phyloP scores from a whole-genome alignment of 805 yeast species.

The Vanderwaltozyma yarrowii region DNA sequence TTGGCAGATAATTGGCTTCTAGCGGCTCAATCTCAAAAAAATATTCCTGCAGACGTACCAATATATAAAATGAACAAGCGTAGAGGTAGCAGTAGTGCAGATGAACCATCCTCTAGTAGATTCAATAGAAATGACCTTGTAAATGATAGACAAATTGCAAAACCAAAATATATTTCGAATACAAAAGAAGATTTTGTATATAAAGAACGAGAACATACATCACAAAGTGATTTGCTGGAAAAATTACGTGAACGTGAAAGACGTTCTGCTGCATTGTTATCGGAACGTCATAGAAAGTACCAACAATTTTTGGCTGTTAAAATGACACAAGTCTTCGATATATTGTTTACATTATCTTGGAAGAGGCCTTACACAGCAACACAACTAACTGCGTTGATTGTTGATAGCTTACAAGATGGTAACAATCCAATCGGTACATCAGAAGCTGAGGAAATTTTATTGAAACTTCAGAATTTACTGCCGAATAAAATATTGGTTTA shows the following conservation, averaged over 20 bases:
- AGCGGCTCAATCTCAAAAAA: not conserved
- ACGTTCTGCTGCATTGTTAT: slow-evolving; percentile 17
- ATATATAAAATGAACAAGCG: slow-evolving; percentile 16
- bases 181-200: slow-evolving; percentile 11
- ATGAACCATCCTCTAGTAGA: slow-evolving; percentile 2
- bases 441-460: slow-evolving; percentile 20
- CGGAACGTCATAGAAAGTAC: slow-evolving; percentile 20
- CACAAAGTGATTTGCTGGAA: slow-evolving; percentile 19
- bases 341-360: slow-evolving; percentile 15
- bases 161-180: slow-evolving; percentile 11
- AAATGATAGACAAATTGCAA: not conserved
- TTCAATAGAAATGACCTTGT: not conserved
- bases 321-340: slow-evolving; percentile 23
- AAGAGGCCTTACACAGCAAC: slow-evolving; percentile 24
- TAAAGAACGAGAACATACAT: slow-evolving; percentile 11
- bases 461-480: slow-evolving; percentile 12
- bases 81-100: slow-evolving; percentile 14
- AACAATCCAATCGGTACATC: slow-evolving; percentile 25
- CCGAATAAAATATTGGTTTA: slow-evolving; percentile 10
- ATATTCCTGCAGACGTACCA: slow-evolving; percentile 18
- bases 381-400: slow-evolving; percentile 18
- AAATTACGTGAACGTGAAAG: slow-evolving; percentile 23
- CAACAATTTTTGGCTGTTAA: slow-evolving; percentile 21
- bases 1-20: slow-evolving; percentile 18
- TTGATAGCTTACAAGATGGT: slow-evolving; percentile 25